Evolutionary conservation across 208 protist genomes (phyloP).

Genomic region (Endotrypanum monterogeii): DNA sequence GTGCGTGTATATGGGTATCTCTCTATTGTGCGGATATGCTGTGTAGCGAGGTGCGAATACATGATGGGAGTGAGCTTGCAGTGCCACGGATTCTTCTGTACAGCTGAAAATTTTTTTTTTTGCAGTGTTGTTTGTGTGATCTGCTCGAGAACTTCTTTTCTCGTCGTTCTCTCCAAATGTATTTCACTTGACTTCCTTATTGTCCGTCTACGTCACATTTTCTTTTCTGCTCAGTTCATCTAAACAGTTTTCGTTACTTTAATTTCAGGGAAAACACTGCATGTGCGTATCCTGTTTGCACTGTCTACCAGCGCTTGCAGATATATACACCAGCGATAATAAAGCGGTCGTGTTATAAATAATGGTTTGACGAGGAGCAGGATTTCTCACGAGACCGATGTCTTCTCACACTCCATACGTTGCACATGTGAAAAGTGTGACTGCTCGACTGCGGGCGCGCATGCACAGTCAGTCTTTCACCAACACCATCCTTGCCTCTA

Average conservation of each 20-base stretch:
- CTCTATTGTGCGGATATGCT: too few relatives aligned
- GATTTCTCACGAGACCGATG: not conserved
- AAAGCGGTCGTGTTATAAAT: too few relatives aligned
- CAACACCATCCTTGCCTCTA: constrained; percentile 17
- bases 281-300: too few relatives aligned
- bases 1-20: not conserved
- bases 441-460: constrained; percentile 62
- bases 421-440: constrained; percentile 42
- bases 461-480: constrained; percentile 68
- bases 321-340: too few relatives aligned
- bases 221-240: too few relatives aligned
- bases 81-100: too few relatives aligned
- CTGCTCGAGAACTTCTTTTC: too few relatives aligned
- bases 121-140: too few relatives aligned
- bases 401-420: constrained; percentile 38
- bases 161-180: not conserved
- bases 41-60: too few relatives aligned
- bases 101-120: too few relatives aligned
- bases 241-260: not conserved
- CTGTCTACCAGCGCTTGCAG: too few relatives aligned
- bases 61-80: too few relatives aligned
- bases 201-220: not conserved
- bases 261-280: not conserved
- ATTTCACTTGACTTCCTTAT: not conserved
- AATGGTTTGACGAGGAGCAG: not conserved